Conservation (phyloP, 352 stramenopile species). For the Phytophthora ramorum region DNA sequence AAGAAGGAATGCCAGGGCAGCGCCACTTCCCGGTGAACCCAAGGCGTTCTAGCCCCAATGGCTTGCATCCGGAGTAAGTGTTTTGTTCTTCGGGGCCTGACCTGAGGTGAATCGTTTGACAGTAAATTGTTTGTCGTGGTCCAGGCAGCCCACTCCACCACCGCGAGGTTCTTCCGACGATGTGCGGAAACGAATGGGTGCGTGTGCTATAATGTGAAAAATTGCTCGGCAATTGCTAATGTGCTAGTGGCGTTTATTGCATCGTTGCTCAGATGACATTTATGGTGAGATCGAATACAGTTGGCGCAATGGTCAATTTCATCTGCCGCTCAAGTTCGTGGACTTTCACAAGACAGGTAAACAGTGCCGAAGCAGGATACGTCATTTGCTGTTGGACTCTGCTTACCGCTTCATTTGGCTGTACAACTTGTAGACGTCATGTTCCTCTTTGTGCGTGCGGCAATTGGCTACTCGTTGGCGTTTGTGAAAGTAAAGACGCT, state of each 20-base stretch:
- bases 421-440: constrained; percentile 57
- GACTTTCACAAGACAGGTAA: constrained; percentile 67
- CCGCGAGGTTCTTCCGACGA: constrained; percentile 42
- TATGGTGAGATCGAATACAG: constrained; percentile 73
- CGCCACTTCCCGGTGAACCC: background rate
- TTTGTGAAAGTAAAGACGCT: constrained; percentile 66
- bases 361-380: background rate
- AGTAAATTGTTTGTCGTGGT: background rate
- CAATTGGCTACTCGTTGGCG: constrained; percentile 68
- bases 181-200: constrained; percentile 57
- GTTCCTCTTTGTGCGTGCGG: constrained; percentile 73
- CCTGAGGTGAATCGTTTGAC: background rate
- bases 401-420: background rate
- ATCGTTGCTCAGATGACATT: constrained; percentile 54
- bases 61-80: constrained; percentile 20
- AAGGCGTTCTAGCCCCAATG: constrained; percentile 10
- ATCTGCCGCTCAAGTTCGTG: constrained; percentile 73
- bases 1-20: constrained; percentile 13
- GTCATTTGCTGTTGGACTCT: background rate
- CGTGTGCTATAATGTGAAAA: background rate
- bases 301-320: constrained; percentile 52
- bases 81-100: background rate
- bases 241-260: background rate
- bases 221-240: background rate
- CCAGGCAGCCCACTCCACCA: constrained; percentile 15